A percentile compares a stretch with the other conserved stretches of the same genome.
Evolutionary conservation across 805 yeast species (phyloP).

Genomic region (Ogataea minuta): DNA sequence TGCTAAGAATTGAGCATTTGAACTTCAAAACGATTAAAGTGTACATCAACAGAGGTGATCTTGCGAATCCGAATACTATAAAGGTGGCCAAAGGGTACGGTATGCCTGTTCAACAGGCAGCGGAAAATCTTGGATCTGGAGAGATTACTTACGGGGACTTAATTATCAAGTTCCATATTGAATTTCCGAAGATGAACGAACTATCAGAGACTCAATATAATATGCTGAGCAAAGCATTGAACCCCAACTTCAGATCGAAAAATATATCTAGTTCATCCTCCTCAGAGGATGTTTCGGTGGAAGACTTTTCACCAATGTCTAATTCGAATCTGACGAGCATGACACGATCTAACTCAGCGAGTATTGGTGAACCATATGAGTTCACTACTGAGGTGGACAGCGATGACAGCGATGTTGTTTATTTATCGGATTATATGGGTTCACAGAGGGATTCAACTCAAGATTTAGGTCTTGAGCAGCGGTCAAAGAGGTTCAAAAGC

Average conservation of each 20-base stretch:
- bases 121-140: conserved; percentile 6
- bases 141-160: conserved; percentile 46
- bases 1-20: conserved; percentile 35
- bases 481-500: conserved; percentile 5
- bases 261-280: conserved; percentile 14
- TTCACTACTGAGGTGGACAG: conserved; percentile 3
- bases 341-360: conserved; percentile 9
- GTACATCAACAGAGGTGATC: conserved; percentile 48
- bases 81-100: conserved; percentile 45
- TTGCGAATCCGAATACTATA: conserved; percentile 47
- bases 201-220: conserved; percentile 37
- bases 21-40: conserved; percentile 37
- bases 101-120: conserved; percentile 50
- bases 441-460: conserved; percentile 1
- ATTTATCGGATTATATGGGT: conserved; percentile 9
- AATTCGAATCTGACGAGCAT: conserved; percentile 1
- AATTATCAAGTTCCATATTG: conserved; percentile 54
- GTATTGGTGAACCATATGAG: conserved; percentile 5
- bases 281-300: conserved; percentile 14
- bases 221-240: conserved; percentile 20
- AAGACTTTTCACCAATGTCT: conserved; percentile 14
- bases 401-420: conserved; percentile 16
- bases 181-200: conserved; percentile 50
- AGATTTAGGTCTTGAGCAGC: conserved; percentile 2
- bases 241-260: conserved; percentile 7